These are phyloP conservation scores for Penicillium chermesinum DNA, from an alignment of 495 filamentous ascomycete genomes.

Conservation along the genomic window DNA sequence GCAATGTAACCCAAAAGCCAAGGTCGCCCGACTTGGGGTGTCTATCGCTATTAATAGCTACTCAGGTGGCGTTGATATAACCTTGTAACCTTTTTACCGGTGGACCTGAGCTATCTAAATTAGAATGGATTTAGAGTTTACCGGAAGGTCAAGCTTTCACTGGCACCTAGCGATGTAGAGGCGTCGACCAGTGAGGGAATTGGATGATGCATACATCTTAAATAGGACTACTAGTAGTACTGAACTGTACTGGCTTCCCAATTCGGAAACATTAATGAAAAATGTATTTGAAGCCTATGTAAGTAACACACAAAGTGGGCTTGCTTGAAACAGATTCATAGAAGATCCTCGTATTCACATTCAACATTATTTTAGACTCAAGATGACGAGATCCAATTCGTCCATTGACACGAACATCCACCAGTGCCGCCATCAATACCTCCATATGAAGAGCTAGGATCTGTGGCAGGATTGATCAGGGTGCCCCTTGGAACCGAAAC, in stretches of 20 bases:
- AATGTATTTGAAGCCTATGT: too few relatives aligned
- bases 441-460: slow-evolving; percentile 32
- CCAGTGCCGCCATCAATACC: slow-evolving; percentile 67
- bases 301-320: too few relatives aligned
- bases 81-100: neutral
- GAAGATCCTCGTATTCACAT: neutral
- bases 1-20: neutral
- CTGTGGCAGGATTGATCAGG: slow-evolving; percentile 53
- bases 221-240: too few relatives aligned
- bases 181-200: too few relatives aligned
- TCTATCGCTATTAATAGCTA: neutral
- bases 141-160: too few relatives aligned
- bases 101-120: neutral
- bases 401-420: slow-evolving; percentile 70
- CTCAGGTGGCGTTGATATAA: neutral
- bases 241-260: too few relatives aligned
- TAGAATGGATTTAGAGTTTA: too few relatives aligned
- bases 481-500: slow-evolving; percentile 55
- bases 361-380: neutral
- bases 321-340: too few relatives aligned
- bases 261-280: too few relatives aligned
- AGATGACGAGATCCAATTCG: slow-evolving; percentile 50
- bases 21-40: neutral
- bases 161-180: too few relatives aligned
- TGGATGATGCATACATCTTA: too few relatives aligned